These are phyloP conservation scores for Lasiodiplodia hormozganensis DNA, from an alignment of 2,329 filamentous ascomycete species.

Conservation along the genomic window DNA sequence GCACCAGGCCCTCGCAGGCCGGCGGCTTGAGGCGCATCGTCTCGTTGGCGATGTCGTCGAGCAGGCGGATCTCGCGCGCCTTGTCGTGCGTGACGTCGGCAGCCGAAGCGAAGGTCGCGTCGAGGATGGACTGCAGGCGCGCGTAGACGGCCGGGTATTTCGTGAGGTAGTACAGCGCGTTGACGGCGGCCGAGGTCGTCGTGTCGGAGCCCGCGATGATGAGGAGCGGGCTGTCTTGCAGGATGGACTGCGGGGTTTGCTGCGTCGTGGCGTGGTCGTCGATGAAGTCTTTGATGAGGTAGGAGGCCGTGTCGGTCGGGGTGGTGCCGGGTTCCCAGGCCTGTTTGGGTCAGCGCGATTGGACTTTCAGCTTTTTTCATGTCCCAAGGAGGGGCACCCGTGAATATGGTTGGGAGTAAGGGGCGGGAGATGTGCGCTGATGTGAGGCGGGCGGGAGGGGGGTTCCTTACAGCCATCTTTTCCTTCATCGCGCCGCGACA, in stretches of 20 bases:
- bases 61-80: constrained; percentile 37
- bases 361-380: background rate
- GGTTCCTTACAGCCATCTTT: background rate
- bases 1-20: constrained; percentile 45
- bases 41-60: constrained; percentile 54
- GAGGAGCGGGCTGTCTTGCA: constrained; percentile 44
- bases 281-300: constrained; percentile 48
- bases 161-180: constrained; percentile 34
- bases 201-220: constrained; percentile 41
- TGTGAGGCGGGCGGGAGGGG: background rate
- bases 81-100: constrained; percentile 42
- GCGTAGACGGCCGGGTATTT: constrained; percentile 23
- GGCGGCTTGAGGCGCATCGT: constrained; percentile 52
- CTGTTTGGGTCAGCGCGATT: background rate
- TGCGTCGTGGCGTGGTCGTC: constrained; percentile 47
- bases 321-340: constrained; percentile 34
- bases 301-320: constrained; percentile 48
- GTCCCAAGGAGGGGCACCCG: background rate
- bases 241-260: constrained; percentile 33
- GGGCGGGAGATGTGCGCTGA: background rate
- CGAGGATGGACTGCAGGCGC: constrained; percentile 28
- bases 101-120: constrained; percentile 38
- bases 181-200: constrained; percentile 8
- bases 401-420: background rate
- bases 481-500: constrained; percentile 14